A percentile compares a stretch with the other conserved stretches of the same genome.
phyloP scores from a whole-genome alignment of 2,329 filamentous ascomycete genomes.

The Gremmenia infestans region DNA sequence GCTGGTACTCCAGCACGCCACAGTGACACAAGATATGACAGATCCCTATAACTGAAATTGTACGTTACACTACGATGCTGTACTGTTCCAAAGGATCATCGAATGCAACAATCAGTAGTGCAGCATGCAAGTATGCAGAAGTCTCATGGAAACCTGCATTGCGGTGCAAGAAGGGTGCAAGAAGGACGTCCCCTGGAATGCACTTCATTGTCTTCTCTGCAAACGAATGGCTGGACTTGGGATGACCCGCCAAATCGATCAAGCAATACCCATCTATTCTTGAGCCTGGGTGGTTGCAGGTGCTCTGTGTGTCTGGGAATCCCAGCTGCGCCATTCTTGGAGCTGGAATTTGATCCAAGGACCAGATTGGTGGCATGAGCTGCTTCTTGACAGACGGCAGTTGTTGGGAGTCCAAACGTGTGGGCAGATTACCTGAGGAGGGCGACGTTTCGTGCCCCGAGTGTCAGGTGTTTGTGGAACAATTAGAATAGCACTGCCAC shows the following conservation, averaged over 20 bases:
- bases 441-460: neutral
- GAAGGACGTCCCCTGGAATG: neutral
- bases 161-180: neutral
- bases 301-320: neutral
- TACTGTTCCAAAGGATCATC: neutral
- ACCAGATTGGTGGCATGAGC: neutral
- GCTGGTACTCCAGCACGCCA: neutral
- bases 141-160: neutral
- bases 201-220: no score
- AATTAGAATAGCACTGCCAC: neutral
- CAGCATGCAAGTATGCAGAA: neutral
- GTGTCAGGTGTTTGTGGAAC: neutral
- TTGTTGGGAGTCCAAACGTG: neutral
- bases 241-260: neutral
- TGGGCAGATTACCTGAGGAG: neutral
- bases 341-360: neutral
- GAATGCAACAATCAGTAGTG: neutral
- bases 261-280: neutral
- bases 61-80: neutral
- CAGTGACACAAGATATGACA: conserved; percentile 3
- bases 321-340: neutral
- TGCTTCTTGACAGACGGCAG: neutral
- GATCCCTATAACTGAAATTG: neutral
- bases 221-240: neutral
- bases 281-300: neutral